Evolutionary conservation across 2,329 filamentous ascomycete genomes (phyloP).

Genomic region (Diaporthe ampelina): DNA sequence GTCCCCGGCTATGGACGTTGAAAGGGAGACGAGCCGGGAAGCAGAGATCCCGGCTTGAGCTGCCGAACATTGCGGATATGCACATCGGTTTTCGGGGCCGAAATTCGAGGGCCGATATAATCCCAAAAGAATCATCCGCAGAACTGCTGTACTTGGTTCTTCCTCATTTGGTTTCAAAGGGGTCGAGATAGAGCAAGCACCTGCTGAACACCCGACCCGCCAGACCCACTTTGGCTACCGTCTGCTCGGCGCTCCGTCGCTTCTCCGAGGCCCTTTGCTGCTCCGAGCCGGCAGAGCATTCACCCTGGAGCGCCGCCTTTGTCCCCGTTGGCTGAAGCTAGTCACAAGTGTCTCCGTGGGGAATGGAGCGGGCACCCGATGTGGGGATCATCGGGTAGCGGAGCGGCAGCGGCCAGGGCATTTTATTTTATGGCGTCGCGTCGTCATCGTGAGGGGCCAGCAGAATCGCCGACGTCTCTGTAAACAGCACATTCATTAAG

Average conservation of each 20-base stretch:
- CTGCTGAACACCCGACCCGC: background rate
- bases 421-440: constrained; percentile 3
- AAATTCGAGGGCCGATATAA: constrained; percentile 6
- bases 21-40: no score
- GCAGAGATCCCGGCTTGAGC: background rate
- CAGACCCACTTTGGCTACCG: background rate
- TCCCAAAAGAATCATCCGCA: background rate
- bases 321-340: constrained; percentile 4
- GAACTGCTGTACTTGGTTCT: no score
- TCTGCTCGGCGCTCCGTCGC: constrained; percentile 26
- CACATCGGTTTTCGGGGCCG: background rate
- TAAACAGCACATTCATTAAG: background rate
- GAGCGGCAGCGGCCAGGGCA: constrained; percentile 26
- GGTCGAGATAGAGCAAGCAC: background rate
- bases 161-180: background rate
- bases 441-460: constrained; percentile 27
- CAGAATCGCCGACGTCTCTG: background rate
- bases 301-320: constrained; percentile 14
- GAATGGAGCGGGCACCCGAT: background rate
- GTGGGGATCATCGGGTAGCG: constrained; percentile 23
- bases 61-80: background rate
- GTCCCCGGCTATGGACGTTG: background rate
- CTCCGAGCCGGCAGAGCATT: constrained; percentile 25
- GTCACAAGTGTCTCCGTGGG: constrained; percentile 12
- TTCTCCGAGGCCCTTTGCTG: background rate